Conservation (phyloP, 306 rosid genomes). For the Astragalus glycyphyllos region DNA sequence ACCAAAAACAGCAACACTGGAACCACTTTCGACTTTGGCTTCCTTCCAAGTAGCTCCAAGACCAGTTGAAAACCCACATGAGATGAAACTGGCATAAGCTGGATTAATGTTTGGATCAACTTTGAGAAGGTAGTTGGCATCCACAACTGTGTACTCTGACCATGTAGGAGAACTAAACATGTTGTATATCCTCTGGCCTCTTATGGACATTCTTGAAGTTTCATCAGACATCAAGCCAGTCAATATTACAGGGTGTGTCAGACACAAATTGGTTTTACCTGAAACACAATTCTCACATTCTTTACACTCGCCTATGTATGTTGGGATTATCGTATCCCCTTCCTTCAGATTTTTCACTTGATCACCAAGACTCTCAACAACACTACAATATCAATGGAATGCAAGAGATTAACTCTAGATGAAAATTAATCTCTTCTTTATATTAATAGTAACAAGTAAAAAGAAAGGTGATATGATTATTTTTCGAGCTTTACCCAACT, state of each 20-base stretch:
- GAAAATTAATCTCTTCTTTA: neutral
- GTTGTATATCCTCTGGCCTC: slow-evolving; percentile 37
- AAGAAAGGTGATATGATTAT: neutral
- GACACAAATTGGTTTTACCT: slow-evolving; percentile 41
- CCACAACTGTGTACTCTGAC: slow-evolving; percentile 45
- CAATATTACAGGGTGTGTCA: slow-evolving; percentile 19
- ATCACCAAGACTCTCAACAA: slow-evolving; percentile 44
- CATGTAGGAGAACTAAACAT: slow-evolving; percentile 41
- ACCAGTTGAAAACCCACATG: slow-evolving; percentile 52
- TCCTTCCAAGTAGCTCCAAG: slow-evolving; percentile 48
- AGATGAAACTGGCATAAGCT: slow-evolving; percentile 48
- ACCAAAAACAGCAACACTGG: slow-evolving; percentile 45
- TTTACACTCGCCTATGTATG: slow-evolving; percentile 44
- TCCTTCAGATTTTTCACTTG: slow-evolving; percentile 37
- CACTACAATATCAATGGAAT: slow-evolving; percentile 17
- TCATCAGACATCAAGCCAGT: slow-evolving; percentile 44
- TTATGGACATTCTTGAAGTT: slow-evolving; percentile 40
- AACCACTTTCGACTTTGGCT: slow-evolving; percentile 43
- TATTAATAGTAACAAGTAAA: neutral
- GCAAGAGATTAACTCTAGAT: neutral
- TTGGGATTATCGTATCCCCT: slow-evolving; percentile 45
- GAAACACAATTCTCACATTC: slow-evolving; percentile 48
- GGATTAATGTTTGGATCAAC: slow-evolving; percentile 43
- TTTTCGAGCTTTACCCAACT: slow-evolving; percentile 51
- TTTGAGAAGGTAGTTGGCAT: slow-evolving; percentile 36